phyloP scores from a whole-genome alignment of 345 rosid genomes.

The Durio zibethinus region DNA sequence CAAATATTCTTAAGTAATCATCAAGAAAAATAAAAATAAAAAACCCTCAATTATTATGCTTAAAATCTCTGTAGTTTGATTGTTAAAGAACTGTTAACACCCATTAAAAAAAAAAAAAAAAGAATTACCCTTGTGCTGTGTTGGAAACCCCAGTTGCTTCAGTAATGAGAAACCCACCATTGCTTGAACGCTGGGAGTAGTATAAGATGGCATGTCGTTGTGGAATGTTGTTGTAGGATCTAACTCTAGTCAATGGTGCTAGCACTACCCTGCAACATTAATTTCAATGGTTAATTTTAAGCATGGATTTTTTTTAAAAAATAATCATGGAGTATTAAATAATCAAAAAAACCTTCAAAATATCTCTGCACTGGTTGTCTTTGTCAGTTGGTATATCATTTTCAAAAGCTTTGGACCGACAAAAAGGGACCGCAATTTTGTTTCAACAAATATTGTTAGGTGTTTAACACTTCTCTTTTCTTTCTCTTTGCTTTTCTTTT shows the following conservation, averaged over 20 bases:
- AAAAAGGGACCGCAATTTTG: neutral
- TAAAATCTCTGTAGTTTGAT: neutral
- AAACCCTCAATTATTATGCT: neutral
- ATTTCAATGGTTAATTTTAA: neutral
- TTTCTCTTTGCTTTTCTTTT: too few relatives aligned
- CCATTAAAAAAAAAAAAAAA: neutral
- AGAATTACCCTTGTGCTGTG: conserved; percentile 3
- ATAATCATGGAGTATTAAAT: too few relatives aligned
- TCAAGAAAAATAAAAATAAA: neutral
- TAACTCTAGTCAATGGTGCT: neutral
- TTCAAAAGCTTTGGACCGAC: neutral
- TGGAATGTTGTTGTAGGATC: neutral
- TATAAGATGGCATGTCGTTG: conserved; percentile 6
- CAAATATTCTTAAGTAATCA: neutral
- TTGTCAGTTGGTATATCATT: neutral
- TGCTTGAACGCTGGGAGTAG: conserved; percentile 2
- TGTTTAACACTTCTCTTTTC: neutral
- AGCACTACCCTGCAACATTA: neutral
- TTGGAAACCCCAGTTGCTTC: conserved; percentile 9
- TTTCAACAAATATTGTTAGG: neutral
- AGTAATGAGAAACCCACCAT: conserved; percentile 12
- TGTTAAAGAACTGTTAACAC: neutral
- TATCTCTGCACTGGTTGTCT: neutral
- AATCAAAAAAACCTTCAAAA: neutral
- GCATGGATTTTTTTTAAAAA: too few relatives aligned